Conservation (phyloP, 345 rosid genomes). For the Hevea brasiliensis region DNA sequence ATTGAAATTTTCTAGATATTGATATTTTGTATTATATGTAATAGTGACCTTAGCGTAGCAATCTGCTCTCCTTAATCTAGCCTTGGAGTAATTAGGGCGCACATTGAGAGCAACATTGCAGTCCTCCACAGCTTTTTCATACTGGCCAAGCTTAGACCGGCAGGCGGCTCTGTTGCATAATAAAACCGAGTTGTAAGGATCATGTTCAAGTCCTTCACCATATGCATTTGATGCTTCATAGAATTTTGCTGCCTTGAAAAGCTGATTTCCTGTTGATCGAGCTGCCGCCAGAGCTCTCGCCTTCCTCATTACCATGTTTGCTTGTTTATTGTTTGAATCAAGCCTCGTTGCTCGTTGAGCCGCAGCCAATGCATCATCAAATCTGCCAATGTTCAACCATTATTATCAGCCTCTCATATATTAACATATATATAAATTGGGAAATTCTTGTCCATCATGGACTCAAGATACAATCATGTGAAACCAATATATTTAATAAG, state of each 20-base stretch:
- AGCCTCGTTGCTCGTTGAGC: conserved; percentile 66
- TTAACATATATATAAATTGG: too few relatives aligned
- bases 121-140: conserved; percentile 67
- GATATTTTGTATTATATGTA: too few relatives aligned
- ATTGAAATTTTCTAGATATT: neutral
- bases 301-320: conserved; percentile 39
- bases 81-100: conserved; percentile 68
- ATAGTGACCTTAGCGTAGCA: conserved; percentile 81
- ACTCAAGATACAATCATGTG: too few relatives aligned
- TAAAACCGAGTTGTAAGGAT: conserved; percentile 70
- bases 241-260: conserved; percentile 55
- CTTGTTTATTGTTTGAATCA: conserved; percentile 72
- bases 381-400: conserved; percentile 20
- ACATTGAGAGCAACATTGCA: conserved; percentile 64
- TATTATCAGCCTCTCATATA: too few relatives aligned
- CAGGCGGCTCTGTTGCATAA: conserved; percentile 89
- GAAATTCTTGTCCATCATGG: neutral
- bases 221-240: conserved; percentile 59
- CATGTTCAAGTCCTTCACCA: conserved; percentile 72
- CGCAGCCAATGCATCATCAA: conserved; percentile 68
- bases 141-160: conserved; percentile 59
- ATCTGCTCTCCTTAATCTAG: conserved; percentile 84
- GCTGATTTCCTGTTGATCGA: conserved; percentile 67
- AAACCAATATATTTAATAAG: too few relatives aligned
- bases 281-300: conserved; percentile 60